Evolutionary conservation across 1,284 basidiomycete genomes (phyloP), one percentile per base, ranked within the genome.

Genomic region (Trametes versicolor): DNA sequence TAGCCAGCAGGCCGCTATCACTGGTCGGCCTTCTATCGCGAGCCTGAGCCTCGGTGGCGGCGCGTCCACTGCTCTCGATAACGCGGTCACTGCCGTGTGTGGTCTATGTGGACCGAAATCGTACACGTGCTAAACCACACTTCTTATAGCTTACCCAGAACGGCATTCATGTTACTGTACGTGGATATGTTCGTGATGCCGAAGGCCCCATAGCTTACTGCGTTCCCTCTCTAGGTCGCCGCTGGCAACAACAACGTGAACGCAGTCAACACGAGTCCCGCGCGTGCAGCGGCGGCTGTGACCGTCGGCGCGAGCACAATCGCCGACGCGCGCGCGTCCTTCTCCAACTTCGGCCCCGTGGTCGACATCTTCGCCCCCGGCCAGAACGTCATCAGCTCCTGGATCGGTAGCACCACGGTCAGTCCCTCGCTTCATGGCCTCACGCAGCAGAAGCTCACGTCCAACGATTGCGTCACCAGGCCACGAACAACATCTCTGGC

Each of bases 31-130:
- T 19, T 87, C 88, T 39, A 86, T 92, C 70, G 88, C 88, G 71
- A 89, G 87, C 79, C 89, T 93, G 88, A 89, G 87, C 60, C 83
- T 92, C 59, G 90, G 90, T 54, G 90, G 90, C 71, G 82, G 86
- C 67, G 86, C 87, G 74, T 85, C 85, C 49, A 81, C 82, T 63
- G 80, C 87, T 36, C 82, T 92, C 51, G 89, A 93, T 76, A 82
- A 84, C 63, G 89, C 90, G 48, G 89, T 92, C 66, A 70, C 71
- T 48, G 60, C 70, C 27, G 74, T 76, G 66, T 7, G 67, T 62
- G 27, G 19, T 15, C 34, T 19, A 21, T 41, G 27, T 49, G n/a
- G 9, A 19, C 2, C 0, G 8, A 37, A 13, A 36, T 21, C 23
- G 21, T 45, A 15, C 21, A 4, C 0, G 17, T 32, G 25, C 57